These are phyloP conservation scores for Quercus tomentella DNA, from an alignment of 331 rosid genomes.

Conservation along the genomic window DNA sequence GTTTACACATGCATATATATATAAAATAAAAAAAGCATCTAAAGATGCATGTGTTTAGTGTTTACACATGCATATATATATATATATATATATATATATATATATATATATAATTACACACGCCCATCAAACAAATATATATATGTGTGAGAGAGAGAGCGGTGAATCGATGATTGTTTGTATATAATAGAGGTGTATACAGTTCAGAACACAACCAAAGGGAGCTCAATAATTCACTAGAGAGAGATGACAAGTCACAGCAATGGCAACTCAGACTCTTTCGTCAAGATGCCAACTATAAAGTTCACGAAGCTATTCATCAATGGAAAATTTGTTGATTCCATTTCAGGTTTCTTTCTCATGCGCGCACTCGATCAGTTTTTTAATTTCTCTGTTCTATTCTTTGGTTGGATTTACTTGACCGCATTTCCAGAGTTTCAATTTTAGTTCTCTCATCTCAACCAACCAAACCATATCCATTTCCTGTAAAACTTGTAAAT, in stretches of 20 bases:
- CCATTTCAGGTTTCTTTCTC: slow-evolving; percentile 57
- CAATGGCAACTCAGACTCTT: slow-evolving; percentile 30
- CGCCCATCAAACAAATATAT: too few relatives aligned
- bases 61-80: too few relatives aligned
- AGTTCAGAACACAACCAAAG: too few relatives aligned
- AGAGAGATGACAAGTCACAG: slow-evolving; percentile 33
- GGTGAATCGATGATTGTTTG: too few relatives aligned
- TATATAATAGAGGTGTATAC: too few relatives aligned
- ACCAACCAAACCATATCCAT: not conserved
- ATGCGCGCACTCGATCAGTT: not conserved
- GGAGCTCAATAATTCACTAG: not conserved
- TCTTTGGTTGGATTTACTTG: not conserved
- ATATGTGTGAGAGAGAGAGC: not conserved
- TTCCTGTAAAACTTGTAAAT: not conserved
- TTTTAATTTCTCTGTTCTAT: not conserved
- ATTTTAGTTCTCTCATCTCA: not conserved
- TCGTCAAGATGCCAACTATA: slow-evolving; percentile 35
- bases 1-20: too few relatives aligned
- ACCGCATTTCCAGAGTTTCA: not conserved
- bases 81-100: too few relatives aligned
- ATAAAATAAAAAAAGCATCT: too few relatives aligned
- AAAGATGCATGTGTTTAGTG: too few relatives aligned
- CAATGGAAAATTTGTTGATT: slow-evolving; percentile 75
- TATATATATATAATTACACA: too few relatives aligned
- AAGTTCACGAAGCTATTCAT: slow-evolving; percentile 90